Evolutionary conservation across 192 early-diverging fungal genomes (phyloP).

Genomic region (Chytriomyces confervae): DNA sequence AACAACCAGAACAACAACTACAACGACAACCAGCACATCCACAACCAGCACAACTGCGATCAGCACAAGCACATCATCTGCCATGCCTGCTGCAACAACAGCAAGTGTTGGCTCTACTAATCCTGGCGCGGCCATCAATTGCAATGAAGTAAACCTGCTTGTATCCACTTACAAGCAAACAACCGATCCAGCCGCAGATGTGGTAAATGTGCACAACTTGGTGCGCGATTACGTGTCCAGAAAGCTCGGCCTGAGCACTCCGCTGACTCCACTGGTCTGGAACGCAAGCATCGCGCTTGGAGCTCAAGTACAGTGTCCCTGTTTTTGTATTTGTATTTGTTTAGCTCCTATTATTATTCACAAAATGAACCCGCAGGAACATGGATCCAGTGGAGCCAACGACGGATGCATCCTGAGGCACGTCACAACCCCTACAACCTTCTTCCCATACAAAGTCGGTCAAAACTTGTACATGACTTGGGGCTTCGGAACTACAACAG

Average conservation of each 20-base stretch:
- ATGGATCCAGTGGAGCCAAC: not conserved
- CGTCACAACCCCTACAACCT: not conserved
- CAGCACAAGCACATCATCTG: too few relatives aligned
- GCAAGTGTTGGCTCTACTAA: too few relatives aligned
- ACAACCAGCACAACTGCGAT: too few relatives aligned
- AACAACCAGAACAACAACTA: too few relatives aligned
- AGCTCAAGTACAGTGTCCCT: too few relatives aligned
- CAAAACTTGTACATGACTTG: slow-evolving; percentile 18
- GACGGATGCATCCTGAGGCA: not conserved
- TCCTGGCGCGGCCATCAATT: too few relatives aligned
- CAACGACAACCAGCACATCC: too few relatives aligned
- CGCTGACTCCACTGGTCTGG: slow-evolving; percentile 7
- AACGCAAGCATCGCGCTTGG: not conserved
- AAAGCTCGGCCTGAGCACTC: not conserved
- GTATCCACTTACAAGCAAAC: not conserved
- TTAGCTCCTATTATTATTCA: not conserved
- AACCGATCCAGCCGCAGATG: not conserved
- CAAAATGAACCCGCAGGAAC: not conserved
- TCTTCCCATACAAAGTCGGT: slow-evolving; percentile 4
- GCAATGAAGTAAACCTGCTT: too few relatives aligned
- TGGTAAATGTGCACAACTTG: not conserved
- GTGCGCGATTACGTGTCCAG: slow-evolving; percentile 4
- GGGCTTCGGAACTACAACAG: not conserved
- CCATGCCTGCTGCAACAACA: too few relatives aligned
- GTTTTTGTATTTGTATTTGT: not conserved